Base-by-base conservation (phyloP, 306 rosid species). In the Quercus agrifolia region DNA sequence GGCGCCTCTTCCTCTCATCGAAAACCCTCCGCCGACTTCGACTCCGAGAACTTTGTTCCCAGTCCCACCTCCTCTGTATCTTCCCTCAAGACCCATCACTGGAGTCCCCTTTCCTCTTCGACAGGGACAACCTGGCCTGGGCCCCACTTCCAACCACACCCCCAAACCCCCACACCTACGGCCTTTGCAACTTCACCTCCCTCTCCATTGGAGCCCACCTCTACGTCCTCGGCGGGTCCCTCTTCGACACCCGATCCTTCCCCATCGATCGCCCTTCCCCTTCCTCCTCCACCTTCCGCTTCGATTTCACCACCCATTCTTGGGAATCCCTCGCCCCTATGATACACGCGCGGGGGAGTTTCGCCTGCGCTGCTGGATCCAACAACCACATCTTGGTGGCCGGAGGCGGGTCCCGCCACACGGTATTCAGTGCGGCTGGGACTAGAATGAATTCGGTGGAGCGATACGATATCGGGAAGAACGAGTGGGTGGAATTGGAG, bases 351-450 rank as follows among this genome's bases (percentile, higher is more conserved):
- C 88, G 99, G 0, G 97, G 97, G 0, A 94, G 99, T 83, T 94
- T 94, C n/a, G 99, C 97, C 17, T 91, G 93, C 19, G 92, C 91
- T 0, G 89, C 81, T 0, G 68, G 62, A 18, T 69, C 78, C 1
- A 83, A 85, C 0, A 75, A 41, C 46, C 46, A 79, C 21, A 92
- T 94, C 75, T 2, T 91, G 10, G 99, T 94, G 1, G 97, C 97
- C 1, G 97, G 97, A 1, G 97, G 99, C 4, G 99, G 97, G 4
- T 91, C 97, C 0, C 77, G 99, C 2, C 99, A 94, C 75, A 70
- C 85, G 0, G 41, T 92, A 86, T 92, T 92, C 61, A 85, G 75
- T 3, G 97, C 97, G 0, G 97, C 91, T 0, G 97, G 99, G 20
- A 86, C 90, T 31, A 79, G 97, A 56, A 92, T 89, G 28, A 82